Evolutionary conservation across 1,284 basidiomycete genomes (phyloP).

Genomic region (Marasmius tenuissimus): DNA sequence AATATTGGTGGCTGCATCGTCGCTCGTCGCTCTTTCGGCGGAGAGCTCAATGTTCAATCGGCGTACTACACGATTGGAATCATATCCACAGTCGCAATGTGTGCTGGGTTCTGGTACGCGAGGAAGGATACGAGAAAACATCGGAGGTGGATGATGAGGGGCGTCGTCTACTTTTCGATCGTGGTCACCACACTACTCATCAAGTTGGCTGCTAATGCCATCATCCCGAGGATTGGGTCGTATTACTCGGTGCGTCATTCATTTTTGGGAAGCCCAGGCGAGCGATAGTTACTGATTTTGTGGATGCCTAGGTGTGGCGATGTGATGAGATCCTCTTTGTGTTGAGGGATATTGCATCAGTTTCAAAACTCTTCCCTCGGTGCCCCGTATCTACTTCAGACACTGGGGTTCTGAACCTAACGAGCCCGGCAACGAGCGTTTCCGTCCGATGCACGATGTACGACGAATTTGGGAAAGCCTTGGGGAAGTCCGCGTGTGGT

Average conservation of each 20-base stretch:
- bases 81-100: constrained; percentile 18
- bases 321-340: constrained; percentile 25
- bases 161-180: constrained; percentile 20
- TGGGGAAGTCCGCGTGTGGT: constrained; percentile 3
- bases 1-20: constrained; percentile 23
- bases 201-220: constrained; percentile 16
- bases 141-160: constrained; percentile 29
- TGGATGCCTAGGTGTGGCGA: constrained; percentile 21
- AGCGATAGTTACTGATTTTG: background rate
- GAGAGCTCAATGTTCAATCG: constrained; percentile 25
- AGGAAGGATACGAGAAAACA: constrained; percentile 22
- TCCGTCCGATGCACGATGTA: constrained; percentile 16
- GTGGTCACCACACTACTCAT: constrained; percentile 20
- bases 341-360: constrained; percentile 6
- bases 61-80: constrained; percentile 23
- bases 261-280: background rate
- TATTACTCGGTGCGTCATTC: constrained; percentile 21
- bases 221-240: constrained; percentile 21
- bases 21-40: constrained; percentile 22
- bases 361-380: constrained; percentile 18
- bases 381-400: constrained; percentile 8
- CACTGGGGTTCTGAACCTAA: constrained; percentile 8
- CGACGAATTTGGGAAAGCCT: constrained; percentile 14
- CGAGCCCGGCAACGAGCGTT: constrained; percentile 16
- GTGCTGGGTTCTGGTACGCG: constrained; percentile 22